Base-by-base conservation (phyloP, 2,329 filamentous ascomycete species). In the Thermoascus crustaceus region DNA sequence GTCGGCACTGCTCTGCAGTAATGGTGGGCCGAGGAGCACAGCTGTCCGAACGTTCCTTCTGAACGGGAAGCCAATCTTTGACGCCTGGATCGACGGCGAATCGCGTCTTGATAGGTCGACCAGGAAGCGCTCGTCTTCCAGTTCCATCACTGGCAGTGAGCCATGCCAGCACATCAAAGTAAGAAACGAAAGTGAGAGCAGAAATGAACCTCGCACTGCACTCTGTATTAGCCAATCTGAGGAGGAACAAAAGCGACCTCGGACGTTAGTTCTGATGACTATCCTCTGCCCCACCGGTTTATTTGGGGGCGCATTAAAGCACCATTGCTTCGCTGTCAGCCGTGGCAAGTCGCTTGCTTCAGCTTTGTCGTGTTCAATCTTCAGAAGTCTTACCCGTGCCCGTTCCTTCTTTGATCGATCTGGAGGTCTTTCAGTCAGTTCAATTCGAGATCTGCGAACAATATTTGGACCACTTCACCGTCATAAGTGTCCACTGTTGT, bases 141-240 rank as follows among this genome's bases (percentile, higher is more conserved):
- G 63, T 71, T 70, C 69, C 76, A 79, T 73, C 78, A 88, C 80
- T 89, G 84, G 84, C 75, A 75, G 78, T 72, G 73, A 81, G 72
- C 72, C 70, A 80, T 80, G 85, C 85, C 86, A 93, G 73, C 85
- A 82, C 86, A 93, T 87, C 85, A 61, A 47, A 40, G 44, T 41
- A 49, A 38, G 42, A 47, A 43, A 39, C 41, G 32, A 38, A 35
- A 40, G 30, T 25, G 25, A 29, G 27, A 39, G 31, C 30, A 30
- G 38, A 32, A 34, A 24, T 32, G 19, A 32, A 36, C 21, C 32
- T 35, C 26, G 25, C 34, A 16, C 27, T 35, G 13, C 18, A 16
- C 19, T 29, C 10, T 11, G 25, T 27, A 23, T 21, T 10, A 17
- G 13, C 31, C 31, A 34, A 34, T 34, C 19, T 34, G 31, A 21